phyloP scores from a whole-genome alignment of 305 asterid species.

The Ilex paraguariensis region DNA sequence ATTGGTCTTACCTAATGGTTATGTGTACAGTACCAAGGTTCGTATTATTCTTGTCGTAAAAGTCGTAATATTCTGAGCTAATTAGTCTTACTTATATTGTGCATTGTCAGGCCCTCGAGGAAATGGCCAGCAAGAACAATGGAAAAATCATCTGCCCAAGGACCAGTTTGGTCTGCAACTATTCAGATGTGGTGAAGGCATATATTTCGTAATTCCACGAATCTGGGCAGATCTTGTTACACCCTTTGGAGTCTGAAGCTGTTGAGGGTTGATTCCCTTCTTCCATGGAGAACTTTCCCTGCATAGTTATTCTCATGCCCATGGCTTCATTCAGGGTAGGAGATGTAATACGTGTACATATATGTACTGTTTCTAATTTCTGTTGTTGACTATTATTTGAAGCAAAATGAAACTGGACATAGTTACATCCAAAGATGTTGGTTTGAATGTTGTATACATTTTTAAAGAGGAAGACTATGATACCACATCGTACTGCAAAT shows the following conservation, averaged over 20 bases:
- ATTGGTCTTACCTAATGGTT: constrained; percentile 92
- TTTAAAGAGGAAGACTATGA: no score
- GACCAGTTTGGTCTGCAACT: constrained; percentile 60
- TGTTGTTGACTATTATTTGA: no score
- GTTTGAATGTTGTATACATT: no score
- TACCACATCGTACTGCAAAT: no score
- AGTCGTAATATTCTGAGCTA: background rate
- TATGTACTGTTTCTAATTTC: no score
- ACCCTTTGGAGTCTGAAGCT: no score
- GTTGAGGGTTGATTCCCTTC: background rate
- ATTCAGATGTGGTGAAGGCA: constrained; percentile 67
- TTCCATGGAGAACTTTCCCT: background rate
- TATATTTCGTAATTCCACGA: constrained; percentile 51
- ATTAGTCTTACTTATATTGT: constrained; percentile 7
- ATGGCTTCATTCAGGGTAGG: no score
- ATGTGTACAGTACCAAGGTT: constrained; percentile 98
- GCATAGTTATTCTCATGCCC: no score
- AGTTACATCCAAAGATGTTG: no score
- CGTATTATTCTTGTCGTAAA: constrained; percentile 5
- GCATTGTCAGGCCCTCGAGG: constrained; percentile 72
- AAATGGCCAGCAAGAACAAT: constrained; percentile 73
- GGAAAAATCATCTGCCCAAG: constrained; percentile 90
- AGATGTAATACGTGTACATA: no score
- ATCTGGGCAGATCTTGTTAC: no score
- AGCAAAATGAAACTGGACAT: no score